Conservation (phyloP, 1,284 basidiomycete species). For the Puccinia triticina region DNA sequence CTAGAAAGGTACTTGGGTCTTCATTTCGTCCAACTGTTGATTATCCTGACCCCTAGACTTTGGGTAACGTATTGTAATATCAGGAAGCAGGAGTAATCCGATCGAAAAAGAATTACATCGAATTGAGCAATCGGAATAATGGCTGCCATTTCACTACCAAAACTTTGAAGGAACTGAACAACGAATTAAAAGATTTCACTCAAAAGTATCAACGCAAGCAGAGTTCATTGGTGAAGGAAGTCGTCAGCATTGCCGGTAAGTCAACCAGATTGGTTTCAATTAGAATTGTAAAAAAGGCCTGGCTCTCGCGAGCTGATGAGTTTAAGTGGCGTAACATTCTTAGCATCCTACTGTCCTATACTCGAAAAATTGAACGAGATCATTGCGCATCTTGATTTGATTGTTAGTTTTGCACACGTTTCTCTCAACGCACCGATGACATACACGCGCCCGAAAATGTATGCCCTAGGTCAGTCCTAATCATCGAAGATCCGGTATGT, state of each 20-base stretch:
- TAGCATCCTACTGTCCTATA: constrained; percentile 86
- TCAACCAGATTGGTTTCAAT: constrained; percentile 36
- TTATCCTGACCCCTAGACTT: neutral
- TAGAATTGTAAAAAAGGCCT: neutral
- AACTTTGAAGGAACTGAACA: constrained; percentile 72
- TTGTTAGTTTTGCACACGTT: constrained; percentile 86
- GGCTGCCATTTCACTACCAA: constrained; percentile 92
- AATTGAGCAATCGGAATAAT: constrained; percentile 81
- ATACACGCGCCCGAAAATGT: constrained; percentile 79
- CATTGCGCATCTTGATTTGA: constrained; percentile 88
- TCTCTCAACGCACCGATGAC: constrained; percentile 81
- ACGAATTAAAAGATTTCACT: constrained; percentile 73
- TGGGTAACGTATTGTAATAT: neutral
- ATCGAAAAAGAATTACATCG: constrained; percentile 74
- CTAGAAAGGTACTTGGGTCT: constrained; percentile 69
- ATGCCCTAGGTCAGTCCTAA: constrained; percentile 61
- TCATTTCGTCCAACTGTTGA: constrained; percentile 48
- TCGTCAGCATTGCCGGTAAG: constrained; percentile 87
- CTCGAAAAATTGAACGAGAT: constrained; percentile 85
- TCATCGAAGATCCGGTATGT: constrained; percentile 15
- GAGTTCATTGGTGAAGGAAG: constrained; percentile 82
- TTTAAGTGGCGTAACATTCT: constrained; percentile 1
- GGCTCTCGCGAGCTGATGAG: neutral
- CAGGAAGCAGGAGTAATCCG: constrained; percentile 80
- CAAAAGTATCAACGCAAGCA: constrained; percentile 76